Conservation (phyloP, 805 yeast species). For the Kodamaea jinghongensis region DNA sequence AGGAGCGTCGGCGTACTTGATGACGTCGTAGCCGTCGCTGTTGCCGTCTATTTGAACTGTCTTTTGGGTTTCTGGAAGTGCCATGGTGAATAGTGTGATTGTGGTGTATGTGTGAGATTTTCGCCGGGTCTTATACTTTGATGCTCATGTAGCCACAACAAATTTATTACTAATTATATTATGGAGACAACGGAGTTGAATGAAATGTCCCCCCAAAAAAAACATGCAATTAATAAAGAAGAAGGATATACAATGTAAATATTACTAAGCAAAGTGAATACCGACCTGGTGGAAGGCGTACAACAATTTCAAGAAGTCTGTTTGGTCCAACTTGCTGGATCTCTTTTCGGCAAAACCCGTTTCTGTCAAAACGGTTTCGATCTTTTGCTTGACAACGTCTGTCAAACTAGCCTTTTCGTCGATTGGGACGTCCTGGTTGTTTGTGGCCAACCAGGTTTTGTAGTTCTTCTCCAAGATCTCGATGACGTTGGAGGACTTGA, state of each 20-base stretch:
- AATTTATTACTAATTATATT: too few relatives aligned
- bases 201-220: too few relatives aligned
- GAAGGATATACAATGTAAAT: too few relatives aligned
- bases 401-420: conserved; percentile 42
- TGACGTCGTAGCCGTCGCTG: conserved; percentile 55
- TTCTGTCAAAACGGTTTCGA: conserved; percentile 69
- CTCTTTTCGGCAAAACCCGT: conserved; percentile 84
- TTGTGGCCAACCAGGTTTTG: conserved; percentile 63
- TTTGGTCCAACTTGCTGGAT: conserved; percentile 92
- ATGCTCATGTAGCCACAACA: too few relatives aligned
- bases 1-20: conserved; percentile 56
- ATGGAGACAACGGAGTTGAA: too few relatives aligned
- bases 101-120: too few relatives aligned
- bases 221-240: too few relatives aligned
- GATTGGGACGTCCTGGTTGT: conserved; percentile 43
- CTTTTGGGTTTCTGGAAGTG: conserved; percentile 55
- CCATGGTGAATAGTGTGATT: conserved; percentile 5
- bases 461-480: conserved; percentile 86
- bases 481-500: conserved; percentile 75
- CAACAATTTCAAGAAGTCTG: conserved; percentile 80
- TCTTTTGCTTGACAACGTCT: conserved; percentile 60
- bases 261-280: conserved; percentile 78
- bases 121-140: too few relatives aligned
- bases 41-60: conserved; percentile 52
- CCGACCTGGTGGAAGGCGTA: conserved; percentile 97